Conservation (phyloP, 2,329 filamentous ascomycete genomes). For the Colletotrichum echinochloae region DNA sequence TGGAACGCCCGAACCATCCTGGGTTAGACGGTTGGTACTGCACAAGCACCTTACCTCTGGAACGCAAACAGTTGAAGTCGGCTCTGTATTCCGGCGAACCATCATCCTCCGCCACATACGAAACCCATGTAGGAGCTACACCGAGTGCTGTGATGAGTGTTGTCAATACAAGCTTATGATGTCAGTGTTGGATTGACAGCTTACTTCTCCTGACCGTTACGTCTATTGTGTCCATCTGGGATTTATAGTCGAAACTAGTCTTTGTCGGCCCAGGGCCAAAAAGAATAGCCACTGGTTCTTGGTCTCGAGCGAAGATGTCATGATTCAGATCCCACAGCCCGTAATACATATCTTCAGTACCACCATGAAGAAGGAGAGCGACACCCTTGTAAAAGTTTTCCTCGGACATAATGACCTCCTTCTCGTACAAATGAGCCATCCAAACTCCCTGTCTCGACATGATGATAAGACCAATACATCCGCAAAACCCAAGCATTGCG, state of each 20-base stretch:
- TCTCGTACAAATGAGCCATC: background rate
- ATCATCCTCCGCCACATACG: background rate
- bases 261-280: background rate
- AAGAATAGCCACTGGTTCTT: background rate
- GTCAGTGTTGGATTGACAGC: background rate
- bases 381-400: background rate
- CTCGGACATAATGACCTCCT: background rate
- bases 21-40: background rate
- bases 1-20: background rate
- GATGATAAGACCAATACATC: background rate
- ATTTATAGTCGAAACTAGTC: too few relatives aligned
- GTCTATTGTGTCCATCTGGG: background rate
- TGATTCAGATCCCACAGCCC: background rate
- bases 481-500: background rate
- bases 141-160: background rate
- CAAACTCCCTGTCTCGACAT: background rate
- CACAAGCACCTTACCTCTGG: slow-evolving; percentile 1
- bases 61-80: background rate
- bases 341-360: background rate
- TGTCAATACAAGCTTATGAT: background rate
- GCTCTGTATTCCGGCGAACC: background rate
- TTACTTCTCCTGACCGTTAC: background rate
- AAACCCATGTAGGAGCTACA: background rate
- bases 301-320: background rate
- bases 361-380: background rate